Base-by-base conservation (phyloP, 202 grass and related monocot genomes). In the Schoenoplectus tabernaemontani region DNA sequence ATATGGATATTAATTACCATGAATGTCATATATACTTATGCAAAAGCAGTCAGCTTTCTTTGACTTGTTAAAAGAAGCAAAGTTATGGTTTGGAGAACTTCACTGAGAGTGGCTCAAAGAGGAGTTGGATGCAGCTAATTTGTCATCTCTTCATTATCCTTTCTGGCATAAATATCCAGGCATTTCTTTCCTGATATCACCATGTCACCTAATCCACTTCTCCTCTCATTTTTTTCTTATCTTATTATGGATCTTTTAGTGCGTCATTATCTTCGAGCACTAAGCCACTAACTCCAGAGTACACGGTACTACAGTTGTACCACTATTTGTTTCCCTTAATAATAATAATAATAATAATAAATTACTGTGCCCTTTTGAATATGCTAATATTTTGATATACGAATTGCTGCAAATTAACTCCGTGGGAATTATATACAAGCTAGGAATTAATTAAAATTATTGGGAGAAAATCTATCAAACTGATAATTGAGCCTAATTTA, bases 151-250 rank as follows among this genome's bases (percentile, higher is more conserved):
- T 7, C n/a, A 10, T 84, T 61, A 66, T 60, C 3, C 59, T 73
- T 79, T 76, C 32, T 64, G 5, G 78, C 82, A 20, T 81, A 68
- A 87, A 69, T 65, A 33, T 81, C 36, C 83, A 51, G 11, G 66
- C 69, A 63, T 75, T 78, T 72, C 47, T 68, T 72, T 83, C 77
- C 70, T 90, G 93, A 87, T 86, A 85, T 84, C 86, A 84, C 72
- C 72, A 62, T 85, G 46, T 80, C 84, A 96, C 82, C 93, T 80
- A 92, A 92, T 80, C 86, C 93, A 57, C 87, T 59, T 60, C 59
- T 63, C 47, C 26, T 10, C 59, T 26, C 65, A 33, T 42, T 65
- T 22, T 78, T 78, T 28, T 30, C 57, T 22, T 56, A 34, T 48
- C 50, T 72, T 54, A 73, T 61, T 46, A 36, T 72, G 32, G 28